phyloP scores from a whole-genome alignment of 1,139 yeast species.

The Diutina catenulata region DNA sequence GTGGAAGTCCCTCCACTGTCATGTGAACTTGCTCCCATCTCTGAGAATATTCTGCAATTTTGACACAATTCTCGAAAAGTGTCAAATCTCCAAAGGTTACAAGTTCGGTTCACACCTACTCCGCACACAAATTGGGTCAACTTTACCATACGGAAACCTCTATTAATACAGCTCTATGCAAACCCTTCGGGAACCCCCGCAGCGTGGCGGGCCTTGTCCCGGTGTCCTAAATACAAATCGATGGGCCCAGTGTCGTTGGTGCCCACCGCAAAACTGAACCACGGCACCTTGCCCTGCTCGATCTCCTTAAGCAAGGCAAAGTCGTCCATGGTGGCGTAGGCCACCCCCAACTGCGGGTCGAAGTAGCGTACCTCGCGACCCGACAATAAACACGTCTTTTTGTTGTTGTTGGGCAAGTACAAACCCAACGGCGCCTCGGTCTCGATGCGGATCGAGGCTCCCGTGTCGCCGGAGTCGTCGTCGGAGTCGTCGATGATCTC shows the following conservation, averaged over 20 bases:
- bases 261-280: slow-evolving; percentile 42
- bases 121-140: no score
- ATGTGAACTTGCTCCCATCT: no score
- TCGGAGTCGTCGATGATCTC: slow-evolving; percentile 26
- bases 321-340: slow-evolving; percentile 75
- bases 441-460: slow-evolving; percentile 26
- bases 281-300: slow-evolving; percentile 53
- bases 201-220: slow-evolving; percentile 51
- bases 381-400: slow-evolving; percentile 62
- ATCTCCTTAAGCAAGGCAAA: slow-evolving; percentile 58
- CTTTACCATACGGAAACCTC: no score
- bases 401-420: slow-evolving; percentile 57
- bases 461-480: slow-evolving; percentile 22
- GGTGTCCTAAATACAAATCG: slow-evolving; percentile 42
- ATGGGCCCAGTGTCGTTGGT: slow-evolving; percentile 51
- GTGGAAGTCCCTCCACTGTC: neutral
- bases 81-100: no score
- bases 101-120: no score
- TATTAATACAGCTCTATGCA: no score
- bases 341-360: slow-evolving; percentile 80
- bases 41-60: no score
- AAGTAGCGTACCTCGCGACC: slow-evolving; percentile 75
- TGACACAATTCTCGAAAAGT: no score
- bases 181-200: slow-evolving; percentile 87
- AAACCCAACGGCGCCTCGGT: slow-evolving; percentile 71